A percentile compares a stretch with the other conserved stretches of the same genome.
Conservation (phyloP, 441 rosid species). For the Isatis lusitanica region DNA sequence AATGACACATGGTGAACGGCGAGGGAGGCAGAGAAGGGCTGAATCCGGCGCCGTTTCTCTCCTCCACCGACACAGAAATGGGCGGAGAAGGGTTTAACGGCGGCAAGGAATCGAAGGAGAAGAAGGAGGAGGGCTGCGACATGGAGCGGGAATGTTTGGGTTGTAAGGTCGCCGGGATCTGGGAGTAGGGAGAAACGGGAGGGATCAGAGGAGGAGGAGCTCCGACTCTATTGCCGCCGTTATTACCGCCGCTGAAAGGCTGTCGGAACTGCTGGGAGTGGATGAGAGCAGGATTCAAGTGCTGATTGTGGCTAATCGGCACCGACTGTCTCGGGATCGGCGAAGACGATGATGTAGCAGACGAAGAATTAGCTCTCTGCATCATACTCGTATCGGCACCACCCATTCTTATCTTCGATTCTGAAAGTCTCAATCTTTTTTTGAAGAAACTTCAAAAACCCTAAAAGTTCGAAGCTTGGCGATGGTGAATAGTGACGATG, state of each 20-base stretch:
- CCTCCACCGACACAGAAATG: slow-evolving; percentile 57
- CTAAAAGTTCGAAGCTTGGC: slow-evolving; percentile 13
- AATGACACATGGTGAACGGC: slow-evolving; percentile 47
- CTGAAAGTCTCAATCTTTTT: background rate
- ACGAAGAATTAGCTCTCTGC: slow-evolving; percentile 64
- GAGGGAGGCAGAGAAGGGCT: slow-evolving; percentile 70
- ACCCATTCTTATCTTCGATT: slow-evolving; percentile 45
- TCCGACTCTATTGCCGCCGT: slow-evolving; percentile 57
- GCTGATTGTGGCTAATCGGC: slow-evolving; percentile 46
- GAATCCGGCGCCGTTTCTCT: slow-evolving; percentile 49
- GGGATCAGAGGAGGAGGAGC: slow-evolving; percentile 89
- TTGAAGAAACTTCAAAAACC: slow-evolving; percentile 17
- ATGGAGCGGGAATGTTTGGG: slow-evolving; percentile 82
- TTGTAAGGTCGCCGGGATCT: slow-evolving; percentile 70
- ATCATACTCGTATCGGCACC: slow-evolving; percentile 63
- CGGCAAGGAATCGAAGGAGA: slow-evolving; percentile 68
- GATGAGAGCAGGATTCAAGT: slow-evolving; percentile 52
- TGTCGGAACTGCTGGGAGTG: slow-evolving; percentile 55
- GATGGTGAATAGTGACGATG: background rate
- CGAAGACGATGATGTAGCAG: slow-evolving; percentile 51
- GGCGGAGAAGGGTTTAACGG: slow-evolving; percentile 65
- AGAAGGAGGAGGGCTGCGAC: slow-evolving; percentile 76
- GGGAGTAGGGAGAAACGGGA: slow-evolving; percentile 83
- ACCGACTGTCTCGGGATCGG: slow-evolving; percentile 48
- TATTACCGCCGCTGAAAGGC: slow-evolving; percentile 27